Conservation (phyloP, 257 asterid genomes). For the Solanum habrochaites region DNA sequence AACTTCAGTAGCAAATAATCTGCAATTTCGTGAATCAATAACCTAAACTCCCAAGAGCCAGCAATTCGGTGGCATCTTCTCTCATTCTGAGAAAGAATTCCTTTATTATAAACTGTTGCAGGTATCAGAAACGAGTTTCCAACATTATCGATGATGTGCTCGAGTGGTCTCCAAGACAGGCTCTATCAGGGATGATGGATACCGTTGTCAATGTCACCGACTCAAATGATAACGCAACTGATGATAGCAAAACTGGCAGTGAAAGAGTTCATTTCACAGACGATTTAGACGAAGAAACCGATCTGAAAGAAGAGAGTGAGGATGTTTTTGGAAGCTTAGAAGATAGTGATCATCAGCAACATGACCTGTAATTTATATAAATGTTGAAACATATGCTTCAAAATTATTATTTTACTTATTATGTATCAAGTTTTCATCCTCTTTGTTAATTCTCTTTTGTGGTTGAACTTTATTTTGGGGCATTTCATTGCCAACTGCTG, state of each 20-base stretch:
- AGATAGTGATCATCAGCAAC: conserved; percentile 19
- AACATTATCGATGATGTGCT: conserved; percentile 95
- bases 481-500: neutral
- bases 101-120: conserved; percentile 14
- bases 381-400: neutral
- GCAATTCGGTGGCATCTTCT: neutral
- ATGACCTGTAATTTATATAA: conserved; percentile 5
- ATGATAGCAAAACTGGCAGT: conserved; percentile 9
- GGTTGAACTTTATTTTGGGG: neutral
- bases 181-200: conserved; percentile 94
- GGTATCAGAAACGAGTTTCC: conserved; percentile 91
- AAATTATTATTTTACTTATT: neutral
- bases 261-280: neutral
- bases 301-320: conserved; percentile 12
- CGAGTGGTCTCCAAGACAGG: conserved; percentile 93
- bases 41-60: neutral
- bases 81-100: neutral
- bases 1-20: neutral
- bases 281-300: conserved; percentile 16
- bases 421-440: neutral
- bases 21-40: neutral
- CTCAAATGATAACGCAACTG: conserved; percentile 6
- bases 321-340: conserved; percentile 20
- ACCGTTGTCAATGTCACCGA: conserved; percentile 31
- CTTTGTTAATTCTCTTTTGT: neutral